These are phyloP conservation scores for Tricholoma sp. DNA, from an alignment of 768 basidiomycete species.

Conservation along the genomic window DNA sequence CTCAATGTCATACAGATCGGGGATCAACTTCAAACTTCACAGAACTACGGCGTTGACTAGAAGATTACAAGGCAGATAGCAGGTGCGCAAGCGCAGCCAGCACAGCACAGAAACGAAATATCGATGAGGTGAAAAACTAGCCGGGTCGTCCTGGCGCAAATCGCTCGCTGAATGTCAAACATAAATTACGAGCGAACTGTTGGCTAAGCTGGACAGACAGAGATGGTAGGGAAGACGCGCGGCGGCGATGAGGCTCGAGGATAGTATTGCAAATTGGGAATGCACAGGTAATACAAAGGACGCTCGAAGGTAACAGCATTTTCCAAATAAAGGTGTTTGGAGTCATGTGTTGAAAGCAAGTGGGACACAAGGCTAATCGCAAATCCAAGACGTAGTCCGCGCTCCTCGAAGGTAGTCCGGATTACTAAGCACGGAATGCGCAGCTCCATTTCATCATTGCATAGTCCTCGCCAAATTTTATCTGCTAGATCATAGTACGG, in stretches of 20 bases:
- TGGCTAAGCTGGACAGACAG: constrained; percentile 16
- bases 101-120: constrained; percentile 82
- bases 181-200: constrained; percentile 9
- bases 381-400: constrained; percentile 69
- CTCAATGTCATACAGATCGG: not conserved
- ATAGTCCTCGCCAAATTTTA: not conserved
- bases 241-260: constrained; percentile 13
- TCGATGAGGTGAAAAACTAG: constrained; percentile 79
- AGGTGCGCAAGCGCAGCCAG: constrained; percentile 69
- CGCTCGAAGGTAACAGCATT: constrained; percentile 68
- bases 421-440: constrained; percentile 65
- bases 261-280: constrained; percentile 44
- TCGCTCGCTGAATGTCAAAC: constrained; percentile 55
- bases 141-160: constrained; percentile 76
- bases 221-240: constrained; percentile 9
- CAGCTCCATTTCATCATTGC: constrained; percentile 39
- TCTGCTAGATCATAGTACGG: constrained; percentile 36
- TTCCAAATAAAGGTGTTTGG: constrained; percentile 41
- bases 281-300: constrained; percentile 75
- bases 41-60: constrained; percentile 31
- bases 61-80: constrained; percentile 46
- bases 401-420: constrained; percentile 75
- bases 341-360: constrained; percentile 53
- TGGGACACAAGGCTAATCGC: constrained; percentile 69
- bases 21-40: constrained; percentile 7